Evolutionary conservation across 495 filamentous ascomycete genomes (phyloP).

Genomic region (Aspergillus ostianus): DNA sequence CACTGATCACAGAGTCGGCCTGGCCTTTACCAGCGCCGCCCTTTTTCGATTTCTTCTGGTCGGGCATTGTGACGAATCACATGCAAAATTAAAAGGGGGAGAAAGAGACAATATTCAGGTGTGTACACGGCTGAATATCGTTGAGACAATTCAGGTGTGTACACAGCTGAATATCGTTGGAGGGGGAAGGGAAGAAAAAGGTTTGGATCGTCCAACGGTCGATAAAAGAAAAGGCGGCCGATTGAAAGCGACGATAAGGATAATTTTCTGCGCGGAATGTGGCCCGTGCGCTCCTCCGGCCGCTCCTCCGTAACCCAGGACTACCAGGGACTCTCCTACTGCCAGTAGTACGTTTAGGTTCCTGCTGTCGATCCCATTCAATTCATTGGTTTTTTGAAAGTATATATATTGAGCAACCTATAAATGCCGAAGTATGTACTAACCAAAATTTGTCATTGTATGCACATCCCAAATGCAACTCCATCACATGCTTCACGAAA

Average conservation of each 20-base stretch:
- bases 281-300: slow-evolving; percentile 19
- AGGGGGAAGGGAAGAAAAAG: neutral
- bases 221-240: slow-evolving; percentile 1
- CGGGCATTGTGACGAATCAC: slow-evolving; percentile 25
- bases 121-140: neutral
- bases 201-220: neutral
- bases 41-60: slow-evolving; percentile 40
- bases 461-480: neutral
- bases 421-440: neutral
- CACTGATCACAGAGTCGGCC: slow-evolving; percentile 42
- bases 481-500: neutral
- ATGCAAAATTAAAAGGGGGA: neutral
- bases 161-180: neutral
- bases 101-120: neutral
- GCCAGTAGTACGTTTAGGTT: neutral
- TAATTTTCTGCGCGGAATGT: slow-evolving; percentile 20
- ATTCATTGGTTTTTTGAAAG: neutral
- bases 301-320: neutral
- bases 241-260: slow-evolving; percentile 9
- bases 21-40: slow-evolving; percentile 30
- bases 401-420: neutral
- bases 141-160: neutral
- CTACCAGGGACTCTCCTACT: neutral
- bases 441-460: neutral
- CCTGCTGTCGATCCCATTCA: too few relatives aligned